Evolutionary conservation across 306 rosid species (phyloP).

Genomic region (Fragaria nilgerrensis): DNA sequence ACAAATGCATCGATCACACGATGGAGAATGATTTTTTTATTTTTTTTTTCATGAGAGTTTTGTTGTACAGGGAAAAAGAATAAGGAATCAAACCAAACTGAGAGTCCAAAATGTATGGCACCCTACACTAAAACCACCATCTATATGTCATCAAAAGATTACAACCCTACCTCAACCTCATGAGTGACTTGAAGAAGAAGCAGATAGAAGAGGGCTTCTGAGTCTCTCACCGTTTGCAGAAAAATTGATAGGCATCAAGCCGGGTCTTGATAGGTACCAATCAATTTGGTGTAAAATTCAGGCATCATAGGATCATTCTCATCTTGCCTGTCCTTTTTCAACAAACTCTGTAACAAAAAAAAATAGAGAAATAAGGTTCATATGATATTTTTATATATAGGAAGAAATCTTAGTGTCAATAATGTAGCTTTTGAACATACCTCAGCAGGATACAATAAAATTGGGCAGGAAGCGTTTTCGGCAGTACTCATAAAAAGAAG

Average conservation of each 20-base stretch:
- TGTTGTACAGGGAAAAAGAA: conserved; percentile 32
- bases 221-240: conserved; percentile 43
- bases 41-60: neutral
- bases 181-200: conserved; percentile 20
- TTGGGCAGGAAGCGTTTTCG: conserved; percentile 89
- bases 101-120: neutral
- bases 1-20: neutral
- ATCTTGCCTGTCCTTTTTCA: conserved; percentile 80
- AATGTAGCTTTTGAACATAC: conserved; percentile 40
- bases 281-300: conserved; percentile 56
- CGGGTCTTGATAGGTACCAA: conserved; percentile 68
- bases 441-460: conserved; percentile 76
- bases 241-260: conserved; percentile 58
- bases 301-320: conserved; percentile 48
- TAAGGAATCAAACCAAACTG: conserved; percentile 2
- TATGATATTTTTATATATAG: conserved; percentile 11
- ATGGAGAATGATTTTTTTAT: neutral
- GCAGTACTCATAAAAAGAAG: conserved; percentile 90
- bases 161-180: conserved; percentile 26
- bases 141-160: conserved; percentile 1
- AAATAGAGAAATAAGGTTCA: conserved; percentile 21
- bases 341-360: conserved; percentile 55
- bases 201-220: conserved; percentile 54
- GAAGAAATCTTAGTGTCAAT: neutral
- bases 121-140: neutral